phyloP scores from a whole-genome alignment of 441 rosid genomes.

The Croton laevigatus region DNA sequence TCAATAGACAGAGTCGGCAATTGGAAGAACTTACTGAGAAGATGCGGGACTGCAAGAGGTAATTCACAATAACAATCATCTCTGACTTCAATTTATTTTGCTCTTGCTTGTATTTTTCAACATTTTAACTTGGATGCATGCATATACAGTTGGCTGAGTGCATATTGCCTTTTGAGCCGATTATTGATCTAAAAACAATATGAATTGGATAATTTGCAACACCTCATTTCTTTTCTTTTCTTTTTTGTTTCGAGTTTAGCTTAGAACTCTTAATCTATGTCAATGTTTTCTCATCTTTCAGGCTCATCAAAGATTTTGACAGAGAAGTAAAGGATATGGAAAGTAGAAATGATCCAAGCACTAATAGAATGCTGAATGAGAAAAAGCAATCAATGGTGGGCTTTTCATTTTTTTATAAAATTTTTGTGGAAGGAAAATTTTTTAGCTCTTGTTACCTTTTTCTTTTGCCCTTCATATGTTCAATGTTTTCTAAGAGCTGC shows the following conservation, averaged over 20 bases:
- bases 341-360: slow-evolving; percentile 54
- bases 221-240: not conserved
- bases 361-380: slow-evolving; percentile 68
- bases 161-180: not conserved
- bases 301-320: slow-evolving; percentile 94
- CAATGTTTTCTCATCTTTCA: slow-evolving; percentile 27
- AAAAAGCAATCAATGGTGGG: slow-evolving; percentile 83
- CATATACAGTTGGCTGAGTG: not conserved
- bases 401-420: not conserved
- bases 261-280: not conserved
- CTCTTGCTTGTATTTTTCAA: not conserved
- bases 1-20: slow-evolving; percentile 80
- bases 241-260: not conserved
- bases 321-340: slow-evolving; percentile 71
- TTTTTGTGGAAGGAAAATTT: not conserved
- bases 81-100: not conserved
- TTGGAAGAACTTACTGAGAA: slow-evolving; percentile 86
- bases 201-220: not conserved
- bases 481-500: slow-evolving; percentile 21
- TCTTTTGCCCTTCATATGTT: not conserved
- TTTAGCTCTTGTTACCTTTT: not conserved
- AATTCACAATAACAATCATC: not conserved
- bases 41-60: slow-evolving; percentile 98
- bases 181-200: not conserved
- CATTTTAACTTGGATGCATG: not conserved